A percentile compares a stretch with the other conserved stretches of the same genome.
Conservation (phyloP, 179 eudicot genomes). For the Camellia oleifera region DNA sequence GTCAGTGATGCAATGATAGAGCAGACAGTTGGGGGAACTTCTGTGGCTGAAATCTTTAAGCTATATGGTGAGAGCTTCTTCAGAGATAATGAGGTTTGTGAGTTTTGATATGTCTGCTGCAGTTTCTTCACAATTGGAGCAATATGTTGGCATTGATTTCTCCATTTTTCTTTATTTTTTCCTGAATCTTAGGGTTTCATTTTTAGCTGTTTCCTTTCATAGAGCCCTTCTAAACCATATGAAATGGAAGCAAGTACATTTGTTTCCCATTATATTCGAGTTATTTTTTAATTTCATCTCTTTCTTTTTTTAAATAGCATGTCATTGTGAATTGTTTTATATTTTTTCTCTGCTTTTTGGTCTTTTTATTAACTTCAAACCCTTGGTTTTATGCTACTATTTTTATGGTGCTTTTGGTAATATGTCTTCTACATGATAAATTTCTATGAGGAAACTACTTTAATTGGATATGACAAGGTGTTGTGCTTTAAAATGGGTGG, state of each 20-base stretch:
- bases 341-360: neutral
- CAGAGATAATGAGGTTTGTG: conserved; percentile 80
- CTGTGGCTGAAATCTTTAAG: conserved; percentile 87
- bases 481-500: neutral
- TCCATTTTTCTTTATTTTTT: neutral
- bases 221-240: neutral
- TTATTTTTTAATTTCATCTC: neutral
- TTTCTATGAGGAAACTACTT: neutral
- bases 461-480: neutral
- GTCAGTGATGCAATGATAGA: conserved; percentile 71
- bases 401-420: neutral
- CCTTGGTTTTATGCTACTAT: neutral
- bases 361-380: neutral
- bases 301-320: neutral
- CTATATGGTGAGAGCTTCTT: conserved; percentile 73
- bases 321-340: neutral
- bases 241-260: neutral
- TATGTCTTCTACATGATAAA: neutral
- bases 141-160: neutral
- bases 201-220: neutral
- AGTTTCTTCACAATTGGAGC: neutral
- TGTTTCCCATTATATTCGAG: neutral
- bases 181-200: neutral
- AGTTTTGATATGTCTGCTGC: conserved; percentile 8
- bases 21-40: conserved; percentile 55